phyloP scores from a whole-genome alignment of 129 eudicot species.

The Silybum marianum region DNA sequence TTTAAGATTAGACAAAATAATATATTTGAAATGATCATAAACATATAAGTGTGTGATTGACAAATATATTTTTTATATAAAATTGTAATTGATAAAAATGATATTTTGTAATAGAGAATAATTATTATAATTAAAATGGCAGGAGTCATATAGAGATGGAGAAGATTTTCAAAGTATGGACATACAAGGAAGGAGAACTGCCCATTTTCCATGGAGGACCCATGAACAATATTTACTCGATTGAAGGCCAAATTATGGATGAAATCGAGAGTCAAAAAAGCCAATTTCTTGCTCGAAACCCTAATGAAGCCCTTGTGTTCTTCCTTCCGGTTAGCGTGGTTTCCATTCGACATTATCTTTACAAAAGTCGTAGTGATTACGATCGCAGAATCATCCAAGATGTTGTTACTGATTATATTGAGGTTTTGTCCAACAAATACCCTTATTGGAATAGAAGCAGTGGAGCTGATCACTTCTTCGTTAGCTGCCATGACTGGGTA shows the following conservation, averaged over 20 bases:
- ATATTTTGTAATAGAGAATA: background rate
- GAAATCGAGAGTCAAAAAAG: constrained; percentile 47
- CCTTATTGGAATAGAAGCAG: constrained; percentile 61
- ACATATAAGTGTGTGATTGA: background rate
- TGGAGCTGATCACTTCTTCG: constrained; percentile 71
- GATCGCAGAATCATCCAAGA: constrained; percentile 45
- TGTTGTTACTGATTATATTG: constrained; percentile 54
- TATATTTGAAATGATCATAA: constrained; percentile 6
- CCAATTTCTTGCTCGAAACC: constrained; percentile 36
- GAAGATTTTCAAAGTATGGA: constrained; percentile 56
- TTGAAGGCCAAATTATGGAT: constrained; percentile 60
- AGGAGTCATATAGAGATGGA: constrained; percentile 73
- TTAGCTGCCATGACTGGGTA: constrained; percentile 82
- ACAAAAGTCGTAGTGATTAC: constrained; percentile 37
- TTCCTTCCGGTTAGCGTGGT: constrained; percentile 62
- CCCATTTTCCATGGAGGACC: constrained; percentile 71
- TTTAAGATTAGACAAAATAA: background rate
- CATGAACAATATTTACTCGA: constrained; percentile 57
- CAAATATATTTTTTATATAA: background rate
- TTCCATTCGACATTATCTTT: constrained; percentile 46
- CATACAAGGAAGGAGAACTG: constrained; percentile 67
- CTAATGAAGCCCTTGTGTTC: constrained; percentile 51
- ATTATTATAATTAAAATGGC: background rate
- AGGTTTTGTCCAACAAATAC: constrained; percentile 43
- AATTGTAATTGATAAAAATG: background rate